Percentiles rank a stretch among this genome's conserved stretches.
phyloP scores from a whole-genome alignment of 768 basidiomycete species.

The Phylloporus sp. region DNA sequence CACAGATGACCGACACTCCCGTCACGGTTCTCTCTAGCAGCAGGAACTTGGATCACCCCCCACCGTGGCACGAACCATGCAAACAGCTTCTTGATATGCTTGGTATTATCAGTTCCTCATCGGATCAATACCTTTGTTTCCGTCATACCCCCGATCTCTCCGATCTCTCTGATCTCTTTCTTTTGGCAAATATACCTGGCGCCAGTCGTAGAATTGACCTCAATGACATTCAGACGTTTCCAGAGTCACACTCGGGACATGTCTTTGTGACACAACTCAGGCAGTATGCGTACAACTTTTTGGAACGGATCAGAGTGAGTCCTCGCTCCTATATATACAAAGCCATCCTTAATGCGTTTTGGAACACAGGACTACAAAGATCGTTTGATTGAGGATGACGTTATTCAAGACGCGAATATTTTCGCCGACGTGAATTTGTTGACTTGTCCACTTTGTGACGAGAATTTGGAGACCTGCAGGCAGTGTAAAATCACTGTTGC shows the following conservation, averaged over 20 bases:
- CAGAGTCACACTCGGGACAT: neutral
- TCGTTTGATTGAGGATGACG: neutral
- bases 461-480: no score
- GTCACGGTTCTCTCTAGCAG: no score
- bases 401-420: neutral
- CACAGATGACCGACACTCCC: no score
- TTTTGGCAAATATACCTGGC: neutral
- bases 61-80: neutral
- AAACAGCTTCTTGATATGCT: neutral
- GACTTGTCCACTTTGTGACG: conserved; percentile 4
- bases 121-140: neutral
- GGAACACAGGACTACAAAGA: neutral
- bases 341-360: neutral
- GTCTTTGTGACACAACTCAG: neutral
- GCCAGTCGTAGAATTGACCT: neutral
- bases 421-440: neutral
- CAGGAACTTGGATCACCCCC: no score
- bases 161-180: neutral
- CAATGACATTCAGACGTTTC: neutral
- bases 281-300: neutral
- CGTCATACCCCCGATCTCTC: neutral
- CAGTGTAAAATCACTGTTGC: no score
- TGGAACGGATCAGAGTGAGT: conserved; percentile 2
- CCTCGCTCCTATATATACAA: neutral
- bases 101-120: no score